These are phyloP conservation scores for Umbelopsis sp. DNA, from an alignment of 371 early-diverging fungal genomes.

Conservation along the genomic window DNA sequence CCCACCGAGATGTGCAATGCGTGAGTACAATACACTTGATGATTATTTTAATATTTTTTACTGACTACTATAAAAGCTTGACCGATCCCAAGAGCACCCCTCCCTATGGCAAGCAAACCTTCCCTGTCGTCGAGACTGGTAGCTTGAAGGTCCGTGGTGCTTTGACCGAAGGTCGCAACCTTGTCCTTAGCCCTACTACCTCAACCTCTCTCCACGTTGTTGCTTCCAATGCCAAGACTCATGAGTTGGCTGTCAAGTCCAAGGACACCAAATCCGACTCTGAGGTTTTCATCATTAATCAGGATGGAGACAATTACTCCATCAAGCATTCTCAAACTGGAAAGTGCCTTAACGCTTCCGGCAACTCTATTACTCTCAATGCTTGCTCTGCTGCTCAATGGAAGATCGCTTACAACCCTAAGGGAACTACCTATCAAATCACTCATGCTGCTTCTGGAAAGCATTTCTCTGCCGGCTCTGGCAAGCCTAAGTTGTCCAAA, in stretches of 20 bases:
- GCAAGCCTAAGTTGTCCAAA: background rate
- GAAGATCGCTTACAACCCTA: slow-evolving; percentile 2
- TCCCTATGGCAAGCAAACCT: slow-evolving; percentile 34
- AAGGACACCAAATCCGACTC: no score
- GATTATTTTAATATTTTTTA: background rate
- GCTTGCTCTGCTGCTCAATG: slow-evolving; percentile 1
- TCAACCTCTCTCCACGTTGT: background rate
- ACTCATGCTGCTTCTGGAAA: slow-evolving; percentile 15
- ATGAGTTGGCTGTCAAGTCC: background rate
- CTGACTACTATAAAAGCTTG: background rate
- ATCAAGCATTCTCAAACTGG: background rate
- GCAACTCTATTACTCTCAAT: background rate
- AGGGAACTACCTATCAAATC: background rate
- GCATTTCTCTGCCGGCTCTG: background rate
- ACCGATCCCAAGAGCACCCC: slow-evolving; percentile 29
- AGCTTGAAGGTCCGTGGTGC: slow-evolving; percentile 28
- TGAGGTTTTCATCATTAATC: background rate
- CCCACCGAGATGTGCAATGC: slow-evolving; percentile 34
- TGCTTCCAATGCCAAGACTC: background rate
- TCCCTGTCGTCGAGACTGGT: slow-evolving; percentile 28
- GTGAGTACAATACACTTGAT: background rate
- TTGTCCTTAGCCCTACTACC: slow-evolving; percentile 19
- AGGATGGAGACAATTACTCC: background rate
- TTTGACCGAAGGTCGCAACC: slow-evolving; percentile 26
- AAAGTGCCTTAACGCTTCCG: background rate